Evolutionary conservation across 192 early-diverging fungal species (phyloP).

Genomic region (Podila clonocystis): DNA sequence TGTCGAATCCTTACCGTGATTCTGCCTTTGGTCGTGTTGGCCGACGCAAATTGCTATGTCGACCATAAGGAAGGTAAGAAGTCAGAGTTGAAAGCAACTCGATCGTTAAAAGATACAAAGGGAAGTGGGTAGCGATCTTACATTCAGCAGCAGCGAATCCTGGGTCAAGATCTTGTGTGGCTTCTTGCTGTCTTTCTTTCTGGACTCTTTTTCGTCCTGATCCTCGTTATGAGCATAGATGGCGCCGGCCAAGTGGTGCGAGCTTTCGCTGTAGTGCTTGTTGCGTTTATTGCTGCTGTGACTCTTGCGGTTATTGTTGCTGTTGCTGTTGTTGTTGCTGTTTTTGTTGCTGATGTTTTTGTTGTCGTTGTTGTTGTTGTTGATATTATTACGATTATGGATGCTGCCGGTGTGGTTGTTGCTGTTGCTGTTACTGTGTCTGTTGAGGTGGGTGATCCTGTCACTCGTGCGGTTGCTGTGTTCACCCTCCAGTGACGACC

Average conservation of each 20-base stretch:
- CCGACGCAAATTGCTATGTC: conserved; percentile 25
- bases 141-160: conserved; percentile 32
- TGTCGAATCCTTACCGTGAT: conserved; percentile 20
- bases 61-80: neutral
- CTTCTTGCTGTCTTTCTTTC: conserved; percentile 36
- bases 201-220: neutral
- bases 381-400: neutral
- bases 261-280: neutral
- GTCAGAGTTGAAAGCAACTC: neutral
- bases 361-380: neutral
- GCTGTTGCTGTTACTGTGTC: neutral
- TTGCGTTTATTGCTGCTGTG: neutral
- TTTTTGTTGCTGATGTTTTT: neutral
- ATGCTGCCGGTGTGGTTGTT: too few species aligned
- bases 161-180: conserved; percentile 36
- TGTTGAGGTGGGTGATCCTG: neutral
- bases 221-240: too few species aligned
- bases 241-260: neutral
- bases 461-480: too few species aligned
- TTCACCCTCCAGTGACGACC: too few species aligned
- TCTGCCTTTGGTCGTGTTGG: conserved; percentile 19
- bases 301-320: too few species aligned
- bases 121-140: conserved; percentile 2
- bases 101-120: neutral
- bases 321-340: too few species aligned